A percentile compares a stretch with the other conserved stretches of the same genome.
These are phyloP conservation scores for Tephrocybe sp. DNA, from an alignment of 768 basidiomycete genomes.

Conservation along the genomic window DNA sequence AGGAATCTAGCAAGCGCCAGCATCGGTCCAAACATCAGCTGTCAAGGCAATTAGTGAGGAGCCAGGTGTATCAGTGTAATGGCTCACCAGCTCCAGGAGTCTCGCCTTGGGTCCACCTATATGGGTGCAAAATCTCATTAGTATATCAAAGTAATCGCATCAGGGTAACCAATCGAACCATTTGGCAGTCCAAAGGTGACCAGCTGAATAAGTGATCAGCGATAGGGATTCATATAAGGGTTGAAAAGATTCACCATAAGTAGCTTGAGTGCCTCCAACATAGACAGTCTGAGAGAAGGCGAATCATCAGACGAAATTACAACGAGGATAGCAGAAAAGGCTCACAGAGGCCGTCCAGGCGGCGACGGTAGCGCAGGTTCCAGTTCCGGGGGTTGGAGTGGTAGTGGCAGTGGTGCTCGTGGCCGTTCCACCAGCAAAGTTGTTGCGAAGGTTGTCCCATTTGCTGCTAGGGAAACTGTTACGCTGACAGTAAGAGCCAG, in stretches of 20 bases:
- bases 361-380: slow-evolving; percentile 39
- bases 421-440: slow-evolving; percentile 42
- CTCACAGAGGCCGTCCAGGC: slow-evolving; percentile 48
- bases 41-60: slow-evolving; percentile 2
- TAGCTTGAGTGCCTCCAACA: slow-evolving; percentile 41
- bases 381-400: slow-evolving; percentile 25
- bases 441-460: slow-evolving; percentile 67
- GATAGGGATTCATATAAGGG: background rate
- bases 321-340: background rate
- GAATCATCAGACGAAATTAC: background rate
- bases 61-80: slow-evolving; percentile 6
- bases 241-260: slow-evolving; percentile 36
- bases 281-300: slow-evolving; percentile 35
- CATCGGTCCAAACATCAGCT: slow-evolving; percentile 57
- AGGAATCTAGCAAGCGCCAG: slow-evolving; percentile 42
- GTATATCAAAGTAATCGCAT: background rate
- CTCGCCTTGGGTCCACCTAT: slow-evolving; percentile 55
- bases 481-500: background rate
- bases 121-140: background rate
- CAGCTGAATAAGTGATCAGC: slow-evolving; percentile 27
- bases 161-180: slow-evolving; percentile 31
- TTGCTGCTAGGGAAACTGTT: slow-evolving; percentile 62
- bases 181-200: slow-evolving; percentile 56
- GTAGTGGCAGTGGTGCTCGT: slow-evolving; percentile 24
- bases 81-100: slow-evolving; percentile 47